These are phyloP conservation scores for Xylaria sp. DNA, from an alignment of 2,329 filamentous ascomycete genomes.

Conservation along the genomic window DNA sequence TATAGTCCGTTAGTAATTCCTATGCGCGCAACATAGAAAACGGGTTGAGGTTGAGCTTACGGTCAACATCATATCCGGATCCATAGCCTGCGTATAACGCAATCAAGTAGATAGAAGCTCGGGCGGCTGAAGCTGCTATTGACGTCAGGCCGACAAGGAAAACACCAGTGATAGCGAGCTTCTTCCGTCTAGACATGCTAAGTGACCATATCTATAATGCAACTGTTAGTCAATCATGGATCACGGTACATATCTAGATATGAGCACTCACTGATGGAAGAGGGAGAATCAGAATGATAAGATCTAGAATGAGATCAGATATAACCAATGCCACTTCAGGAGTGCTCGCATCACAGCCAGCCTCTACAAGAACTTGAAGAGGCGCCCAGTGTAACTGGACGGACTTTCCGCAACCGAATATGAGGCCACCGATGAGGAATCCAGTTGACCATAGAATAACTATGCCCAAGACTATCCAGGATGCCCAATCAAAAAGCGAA, in stretches of 20 bases:
- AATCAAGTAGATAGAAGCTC: constrained; percentile 6
- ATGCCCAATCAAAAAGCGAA: constrained; percentile 4
- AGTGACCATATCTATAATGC: constrained; percentile 2
- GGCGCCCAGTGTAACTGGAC: constrained; percentile 8
- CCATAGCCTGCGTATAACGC: constrained; percentile 14
- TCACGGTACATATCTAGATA: background rate
- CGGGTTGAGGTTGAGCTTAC: background rate
- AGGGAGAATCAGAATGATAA: constrained; percentile 8
- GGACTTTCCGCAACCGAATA: background rate
- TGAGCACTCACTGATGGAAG: constrained; percentile 3
- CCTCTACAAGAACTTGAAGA: background rate
- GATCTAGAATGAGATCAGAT: constrained; percentile 6
- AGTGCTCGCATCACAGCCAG: constrained; percentile 4
- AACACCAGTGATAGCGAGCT: constrained; percentile 1
- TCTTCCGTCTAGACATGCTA: constrained; percentile 5
- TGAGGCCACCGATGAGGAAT: constrained; percentile 6
- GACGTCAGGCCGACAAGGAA: constrained; percentile 8
- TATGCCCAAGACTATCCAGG: background rate
- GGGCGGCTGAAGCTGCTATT: constrained; percentile 1
- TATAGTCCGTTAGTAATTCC: background rate
- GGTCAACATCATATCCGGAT: constrained; percentile 7
- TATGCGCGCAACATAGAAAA: background rate
- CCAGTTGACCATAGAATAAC: background rate
- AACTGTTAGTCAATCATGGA: background rate
- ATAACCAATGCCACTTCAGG: constrained; percentile 6